Base-by-base conservation (phyloP, 352 stramenopile species). In the Globisporangium nunn region DNA sequence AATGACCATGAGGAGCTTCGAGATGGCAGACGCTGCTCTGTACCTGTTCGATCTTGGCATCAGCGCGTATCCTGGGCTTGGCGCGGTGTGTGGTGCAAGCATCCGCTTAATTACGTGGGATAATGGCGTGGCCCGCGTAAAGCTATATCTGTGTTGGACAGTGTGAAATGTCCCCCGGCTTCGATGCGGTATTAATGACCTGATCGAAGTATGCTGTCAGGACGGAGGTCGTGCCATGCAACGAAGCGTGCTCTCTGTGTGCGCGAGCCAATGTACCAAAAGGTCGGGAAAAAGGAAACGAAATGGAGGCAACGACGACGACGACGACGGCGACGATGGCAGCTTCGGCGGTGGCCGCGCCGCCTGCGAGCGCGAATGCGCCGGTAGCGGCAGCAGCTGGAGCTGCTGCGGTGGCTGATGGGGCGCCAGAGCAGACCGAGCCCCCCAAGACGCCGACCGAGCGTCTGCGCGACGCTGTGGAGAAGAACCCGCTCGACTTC, bases 401-500 rank as follows among this genome's bases (percentile, higher is more conserved):
- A 23, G 8, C 15, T 10, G 18, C 7, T 47, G 37, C 23, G 23
- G 23, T 23, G 23, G 23, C 28, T 8, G 11, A 39, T 18, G 23
- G 35, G 17, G 53, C n/a, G 2, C 4, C 50, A 14, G 50, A 8
- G 51, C 37, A 33, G 14, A 1, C 23, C 6, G 52, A 59, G 8
- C 35, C 31, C 17, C 45, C 52, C 11, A 69, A 72, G 63, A 67
- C 77, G 60, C 75, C 75, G 17, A 54, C 86, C 35, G 70, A 90
- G 54, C 66, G 64, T 18, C 72, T 85, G 44, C 64, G 47, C 18
- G 78, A 85, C 33, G 59, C 65, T 14, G 78, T 92, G 44, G 64
- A 78, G 48, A 62, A 68, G 56, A 92, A 88, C 54, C 82, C 82
- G 50, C 71, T 92, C 37, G 82, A 92, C 59, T 92, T 92, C 56